Conservation (phyloP, 2,329 filamentous ascomycete species). For the Zymoseptoria passerinii region DNA sequence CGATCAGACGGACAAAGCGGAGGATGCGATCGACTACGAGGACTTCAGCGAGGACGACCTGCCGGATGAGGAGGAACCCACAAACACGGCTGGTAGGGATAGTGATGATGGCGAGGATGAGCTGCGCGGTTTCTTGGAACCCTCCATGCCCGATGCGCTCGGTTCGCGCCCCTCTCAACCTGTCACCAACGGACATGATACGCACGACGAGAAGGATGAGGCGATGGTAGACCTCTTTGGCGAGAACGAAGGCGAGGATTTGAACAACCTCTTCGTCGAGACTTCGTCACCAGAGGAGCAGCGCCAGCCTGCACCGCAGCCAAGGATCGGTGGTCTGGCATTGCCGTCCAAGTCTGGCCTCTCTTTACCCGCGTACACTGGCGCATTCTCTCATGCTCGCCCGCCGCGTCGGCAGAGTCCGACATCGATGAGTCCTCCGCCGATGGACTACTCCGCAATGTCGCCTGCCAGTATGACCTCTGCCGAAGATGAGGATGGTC, state of each 20-base stretch:
- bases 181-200: slow-evolving; percentile 14
- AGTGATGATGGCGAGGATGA: slow-evolving; percentile 15
- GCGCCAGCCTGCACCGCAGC: slow-evolving; percentile 16
- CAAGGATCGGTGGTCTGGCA: slow-evolving; percentile 21
- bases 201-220: slow-evolving; percentile 13
- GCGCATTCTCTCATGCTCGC: slow-evolving; percentile 4
- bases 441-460: slow-evolving; percentile 16
- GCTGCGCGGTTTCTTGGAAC: slow-evolving; percentile 3
- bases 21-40: slow-evolving; percentile 83
- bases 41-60: slow-evolving; percentile 90
- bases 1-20: slow-evolving; percentile 65
- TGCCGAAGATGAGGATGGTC: slow-evolving; percentile 18
- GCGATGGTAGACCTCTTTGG: slow-evolving; percentile 57
- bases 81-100: slow-evolving; percentile 9
- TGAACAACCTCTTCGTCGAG: slow-evolving; percentile 34
- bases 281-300: slow-evolving; percentile 25
- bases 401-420: slow-evolving; percentile 11
- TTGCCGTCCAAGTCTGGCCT: slow-evolving; percentile 25
- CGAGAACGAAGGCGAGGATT: slow-evolving; percentile 31
- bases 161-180: slow-evolving; percentile 9
- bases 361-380: slow-evolving; percentile 19
- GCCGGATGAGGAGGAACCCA: slow-evolving; percentile 62
- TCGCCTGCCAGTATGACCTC: slow-evolving; percentile 18
- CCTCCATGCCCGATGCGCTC: slow-evolving; percentile 9
- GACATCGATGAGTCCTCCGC: slow-evolving; percentile 20